Conservation (phyloP, 2,329 filamentous ascomycete genomes). For the Nothophaeocryptopus gaeumannii region DNA sequence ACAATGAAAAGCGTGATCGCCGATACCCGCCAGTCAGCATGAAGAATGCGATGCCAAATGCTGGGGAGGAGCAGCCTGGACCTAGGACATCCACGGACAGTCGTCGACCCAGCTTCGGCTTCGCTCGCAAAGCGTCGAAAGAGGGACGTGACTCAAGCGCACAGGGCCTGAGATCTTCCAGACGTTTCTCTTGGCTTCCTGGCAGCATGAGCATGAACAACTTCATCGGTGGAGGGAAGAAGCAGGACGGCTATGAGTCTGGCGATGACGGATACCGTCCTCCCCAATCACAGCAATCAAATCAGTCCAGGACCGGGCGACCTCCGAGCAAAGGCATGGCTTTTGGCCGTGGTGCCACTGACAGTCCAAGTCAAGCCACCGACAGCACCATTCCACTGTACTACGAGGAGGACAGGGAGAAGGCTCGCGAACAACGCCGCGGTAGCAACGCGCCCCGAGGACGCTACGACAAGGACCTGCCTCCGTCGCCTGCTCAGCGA, state of each 20-base stretch:
- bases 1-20: constrained; percentile 59
- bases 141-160: constrained; percentile 30
- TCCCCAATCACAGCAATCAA: constrained; percentile 25
- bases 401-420: constrained; percentile 39
- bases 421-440: constrained; percentile 20
- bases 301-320: constrained; percentile 32
- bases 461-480: constrained; percentile 31
- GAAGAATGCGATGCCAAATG: constrained; percentile 65
- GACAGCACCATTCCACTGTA: constrained; percentile 43
- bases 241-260: constrained; percentile 36
- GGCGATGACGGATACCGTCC: constrained; percentile 30
- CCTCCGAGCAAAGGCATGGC: constrained; percentile 40
- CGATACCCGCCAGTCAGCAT: constrained; percentile 90
- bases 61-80: constrained; percentile 51
- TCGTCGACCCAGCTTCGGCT: constrained; percentile 50
- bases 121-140: constrained; percentile 47
- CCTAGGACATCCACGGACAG: constrained; percentile 49
- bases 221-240: constrained; percentile 35
- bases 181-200: constrained; percentile 52
- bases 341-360: constrained; percentile 44
- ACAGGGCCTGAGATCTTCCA: constrained; percentile 39
- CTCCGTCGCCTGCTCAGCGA: constrained; percentile 19
- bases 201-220: constrained; percentile 48
- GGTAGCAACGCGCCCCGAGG: constrained; percentile 19
- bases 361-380: constrained; percentile 47